These are phyloP conservation scores for Talaromyces marneffei DNA, from an alignment of 2,329 filamentous ascomycete genomes.

Conservation along the genomic window DNA sequence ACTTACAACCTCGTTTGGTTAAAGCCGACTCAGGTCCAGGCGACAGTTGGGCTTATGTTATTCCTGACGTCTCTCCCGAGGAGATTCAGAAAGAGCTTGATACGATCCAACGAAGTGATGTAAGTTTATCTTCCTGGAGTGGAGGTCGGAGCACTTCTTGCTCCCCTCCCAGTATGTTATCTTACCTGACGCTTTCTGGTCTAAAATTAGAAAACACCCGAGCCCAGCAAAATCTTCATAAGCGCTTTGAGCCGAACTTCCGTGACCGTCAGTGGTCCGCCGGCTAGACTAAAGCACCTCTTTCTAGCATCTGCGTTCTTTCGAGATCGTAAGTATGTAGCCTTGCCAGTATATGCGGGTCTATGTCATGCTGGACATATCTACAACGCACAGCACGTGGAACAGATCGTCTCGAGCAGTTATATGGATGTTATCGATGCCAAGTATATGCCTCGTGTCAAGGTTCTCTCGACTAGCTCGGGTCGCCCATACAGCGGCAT, in stretches of 20 bases:
- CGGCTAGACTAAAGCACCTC: constrained; percentile 20
- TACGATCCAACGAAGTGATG: too few species aligned
- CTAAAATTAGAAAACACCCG: not conserved
- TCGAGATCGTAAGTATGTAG: constrained; percentile 18
- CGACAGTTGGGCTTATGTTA: not conserved
- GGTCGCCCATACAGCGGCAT: constrained; percentile 16
- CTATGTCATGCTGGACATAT: constrained; percentile 40
- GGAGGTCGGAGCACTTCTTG: too few species aligned
- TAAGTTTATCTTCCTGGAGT: too few species aligned
- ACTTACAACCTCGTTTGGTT: not conserved
- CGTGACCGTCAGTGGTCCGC: constrained; percentile 25
- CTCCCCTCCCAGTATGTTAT: too few species aligned
- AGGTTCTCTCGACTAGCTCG: constrained; percentile 18
- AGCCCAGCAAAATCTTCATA: constrained; percentile 21
- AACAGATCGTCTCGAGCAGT: constrained; percentile 11
- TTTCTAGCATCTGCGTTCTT: constrained; percentile 21
- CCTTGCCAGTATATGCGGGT: constrained; percentile 26
- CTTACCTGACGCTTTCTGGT: too few species aligned
- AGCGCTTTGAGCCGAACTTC: constrained; percentile 20
- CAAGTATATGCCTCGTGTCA: not conserved
- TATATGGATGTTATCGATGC: not conserved
- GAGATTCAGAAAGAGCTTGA: too few species aligned
- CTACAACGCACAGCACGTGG: constrained; percentile 33
- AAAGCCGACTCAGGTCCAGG: not conserved
- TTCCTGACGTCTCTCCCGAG: too few species aligned